Conservation (phyloP, 495 filamentous ascomycete species). For the Penicillium flavigenum region DNA sequence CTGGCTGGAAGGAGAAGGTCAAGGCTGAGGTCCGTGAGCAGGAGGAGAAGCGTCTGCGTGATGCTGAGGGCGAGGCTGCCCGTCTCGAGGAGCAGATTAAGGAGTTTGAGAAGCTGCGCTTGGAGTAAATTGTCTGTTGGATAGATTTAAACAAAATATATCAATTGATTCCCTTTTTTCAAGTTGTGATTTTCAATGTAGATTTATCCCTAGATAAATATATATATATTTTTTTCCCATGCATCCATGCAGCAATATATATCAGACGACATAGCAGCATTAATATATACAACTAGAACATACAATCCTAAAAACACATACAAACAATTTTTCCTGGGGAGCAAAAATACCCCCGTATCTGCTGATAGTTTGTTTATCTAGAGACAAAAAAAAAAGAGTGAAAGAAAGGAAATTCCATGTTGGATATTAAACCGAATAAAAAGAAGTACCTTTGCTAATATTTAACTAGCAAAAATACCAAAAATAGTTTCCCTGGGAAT, state of each 20-base stretch:
- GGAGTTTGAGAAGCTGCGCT: slow-evolving; percentile 49
- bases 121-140: slow-evolving; percentile 36
- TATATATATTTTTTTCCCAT: not conserved
- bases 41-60: slow-evolving; percentile 57
- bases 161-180: slow-evolving; percentile 13
- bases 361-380: no score
- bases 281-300: not conserved
- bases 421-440: not conserved
- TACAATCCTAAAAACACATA: not conserved
- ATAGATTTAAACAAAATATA: slow-evolving; percentile 18
- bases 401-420: not conserved
- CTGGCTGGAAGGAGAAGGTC: slow-evolving; percentile 48
- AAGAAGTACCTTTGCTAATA: not conserved
- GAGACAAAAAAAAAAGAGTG: no score
- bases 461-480: not conserved
- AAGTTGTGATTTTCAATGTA: not conserved
- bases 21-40: slow-evolving; percentile 57
- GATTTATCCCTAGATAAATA: not conserved
- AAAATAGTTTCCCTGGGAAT: slow-evolving; percentile 26
- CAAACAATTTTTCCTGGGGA: no score
- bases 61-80: slow-evolving; percentile 56
- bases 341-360: not conserved
- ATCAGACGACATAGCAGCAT: no score
- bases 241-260: no score
- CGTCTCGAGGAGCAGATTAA: slow-evolving; percentile 55